phyloP scores from a whole-genome alignment of 106 monocot species.

The Dendrobium catenatum region DNA sequence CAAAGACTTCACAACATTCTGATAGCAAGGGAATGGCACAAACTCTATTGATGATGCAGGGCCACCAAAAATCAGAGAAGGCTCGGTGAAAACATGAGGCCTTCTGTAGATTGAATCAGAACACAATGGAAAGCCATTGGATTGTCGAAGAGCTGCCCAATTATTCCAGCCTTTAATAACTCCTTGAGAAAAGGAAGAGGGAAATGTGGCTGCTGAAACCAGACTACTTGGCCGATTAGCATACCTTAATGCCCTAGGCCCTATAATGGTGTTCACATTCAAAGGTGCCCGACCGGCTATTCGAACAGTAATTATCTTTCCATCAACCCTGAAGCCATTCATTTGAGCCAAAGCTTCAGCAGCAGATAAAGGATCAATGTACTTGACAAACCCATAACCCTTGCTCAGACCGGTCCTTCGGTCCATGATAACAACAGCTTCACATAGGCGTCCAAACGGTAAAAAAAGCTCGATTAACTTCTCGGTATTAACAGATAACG shows the following conservation, averaged over 20 bases:
- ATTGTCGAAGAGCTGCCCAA: not conserved
- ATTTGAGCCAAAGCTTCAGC: constrained; percentile 37
- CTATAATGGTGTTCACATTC: constrained; percentile 5
- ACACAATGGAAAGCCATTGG: not conserved
- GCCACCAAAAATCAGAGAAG: not conserved
- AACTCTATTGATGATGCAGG: not conserved
- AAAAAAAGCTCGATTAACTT: constrained; percentile 44
- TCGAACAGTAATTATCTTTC: constrained; percentile 31
- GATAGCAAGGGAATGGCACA: not conserved
- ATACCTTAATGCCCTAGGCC: not conserved
- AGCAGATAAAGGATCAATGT: constrained; percentile 27
- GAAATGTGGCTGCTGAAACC: not conserved
- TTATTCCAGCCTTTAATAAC: not conserved
- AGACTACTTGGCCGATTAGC: not conserved
- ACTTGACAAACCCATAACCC: constrained; percentile 65
- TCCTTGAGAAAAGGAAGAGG: not conserved
- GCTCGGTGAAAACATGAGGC: not conserved
- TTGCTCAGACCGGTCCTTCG: constrained; percentile 33
- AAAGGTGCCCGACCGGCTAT: constrained; percentile 16
- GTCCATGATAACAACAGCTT: constrained; percentile 32
- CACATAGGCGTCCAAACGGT: constrained; percentile 38
- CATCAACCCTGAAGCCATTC: constrained; percentile 48
- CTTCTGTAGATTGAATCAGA: not conserved
- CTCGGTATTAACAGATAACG: constrained; percentile 26
- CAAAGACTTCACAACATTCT: not conserved